phyloP scores from a whole-genome alignment of 768 basidiomycete species.

The Coprinopsis strossmayeri region DNA sequence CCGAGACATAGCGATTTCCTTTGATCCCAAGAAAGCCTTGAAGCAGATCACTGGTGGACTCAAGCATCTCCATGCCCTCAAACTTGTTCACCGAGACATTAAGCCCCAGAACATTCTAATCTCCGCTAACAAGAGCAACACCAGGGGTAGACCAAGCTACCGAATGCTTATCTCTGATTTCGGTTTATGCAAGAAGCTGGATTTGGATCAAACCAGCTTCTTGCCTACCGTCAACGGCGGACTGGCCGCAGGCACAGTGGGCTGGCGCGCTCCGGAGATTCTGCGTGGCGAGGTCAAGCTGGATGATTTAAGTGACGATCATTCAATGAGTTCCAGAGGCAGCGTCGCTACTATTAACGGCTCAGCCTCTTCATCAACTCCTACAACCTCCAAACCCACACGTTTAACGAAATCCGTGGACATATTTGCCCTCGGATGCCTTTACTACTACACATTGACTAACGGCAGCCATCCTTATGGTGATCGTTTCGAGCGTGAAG shows the following conservation, averaged over 20 bases:
- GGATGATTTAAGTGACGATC: constrained; percentile 67
- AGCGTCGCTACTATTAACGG: constrained; percentile 50
- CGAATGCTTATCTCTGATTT: constrained; percentile 96
- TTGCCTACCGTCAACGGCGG: constrained; percentile 87
- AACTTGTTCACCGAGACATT: constrained; percentile 97
- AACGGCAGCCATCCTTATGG: constrained; percentile 93
- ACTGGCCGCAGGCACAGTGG: constrained; percentile 88
- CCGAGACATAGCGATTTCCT: constrained; percentile 69
- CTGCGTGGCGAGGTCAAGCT: constrained; percentile 90
- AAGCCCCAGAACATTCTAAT: constrained; percentile 98
- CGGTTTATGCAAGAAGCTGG: constrained; percentile 92
- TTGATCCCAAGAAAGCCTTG: constrained; percentile 86
- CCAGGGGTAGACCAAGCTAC: constrained; percentile 34
- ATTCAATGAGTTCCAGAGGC: constrained; percentile 60
- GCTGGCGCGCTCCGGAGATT: constrained; percentile 98
- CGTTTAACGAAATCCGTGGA: constrained; percentile 93
- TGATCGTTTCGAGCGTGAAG: constrained; percentile 87
- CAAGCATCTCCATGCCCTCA: constrained; percentile 86
- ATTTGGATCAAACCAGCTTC: constrained; percentile 95
- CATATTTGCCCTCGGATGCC: constrained; percentile 92
- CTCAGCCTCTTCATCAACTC: constrained; percentile 17
- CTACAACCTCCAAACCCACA: constrained; percentile 38
- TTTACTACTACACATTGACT: constrained; percentile 91
- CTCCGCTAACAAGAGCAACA: constrained; percentile 54
- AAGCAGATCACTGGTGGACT: constrained; percentile 84